Conservation (phyloP, 805 yeast species). For the Kluyveromyces nonfermentans region DNA sequence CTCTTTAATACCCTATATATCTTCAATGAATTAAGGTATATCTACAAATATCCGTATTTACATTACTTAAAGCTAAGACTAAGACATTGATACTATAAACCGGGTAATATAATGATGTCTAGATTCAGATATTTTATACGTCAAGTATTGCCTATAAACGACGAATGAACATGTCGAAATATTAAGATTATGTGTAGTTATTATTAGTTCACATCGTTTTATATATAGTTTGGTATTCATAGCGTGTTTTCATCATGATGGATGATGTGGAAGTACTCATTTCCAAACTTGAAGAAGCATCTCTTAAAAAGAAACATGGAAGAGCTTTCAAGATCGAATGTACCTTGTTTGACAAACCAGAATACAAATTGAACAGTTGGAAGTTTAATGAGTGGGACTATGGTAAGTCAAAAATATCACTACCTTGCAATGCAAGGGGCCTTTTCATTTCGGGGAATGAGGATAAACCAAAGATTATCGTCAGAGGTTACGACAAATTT, state of each 20-base stretch:
- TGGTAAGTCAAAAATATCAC: constrained; percentile 38
- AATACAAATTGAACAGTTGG: constrained; percentile 43
- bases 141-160: no score
- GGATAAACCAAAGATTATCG: constrained; percentile 39
- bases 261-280: constrained; percentile 10
- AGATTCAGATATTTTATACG: no score
- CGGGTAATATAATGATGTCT: background rate
- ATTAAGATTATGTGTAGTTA: no score
- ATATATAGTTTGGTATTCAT: no score
- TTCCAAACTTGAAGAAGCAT: constrained; percentile 15
- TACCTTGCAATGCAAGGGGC: constrained; percentile 81
- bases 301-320: constrained; percentile 23
- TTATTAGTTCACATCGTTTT: no score
- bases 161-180: no score
- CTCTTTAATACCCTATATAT: no score
- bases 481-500: constrained; percentile 91
- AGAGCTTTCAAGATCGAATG: constrained; percentile 24
- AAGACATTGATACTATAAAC: background rate
- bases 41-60: background rate
- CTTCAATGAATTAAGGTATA: background rate
- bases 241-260: background rate
- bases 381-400: constrained; percentile 89
- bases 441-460: constrained; percentile 45
- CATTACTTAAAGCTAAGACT: background rate
- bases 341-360: constrained; percentile 18